Evolutionary conservation across 23 red algal genomes (phyloP).

Genomic region (Rhodosorus marinus): DNA sequence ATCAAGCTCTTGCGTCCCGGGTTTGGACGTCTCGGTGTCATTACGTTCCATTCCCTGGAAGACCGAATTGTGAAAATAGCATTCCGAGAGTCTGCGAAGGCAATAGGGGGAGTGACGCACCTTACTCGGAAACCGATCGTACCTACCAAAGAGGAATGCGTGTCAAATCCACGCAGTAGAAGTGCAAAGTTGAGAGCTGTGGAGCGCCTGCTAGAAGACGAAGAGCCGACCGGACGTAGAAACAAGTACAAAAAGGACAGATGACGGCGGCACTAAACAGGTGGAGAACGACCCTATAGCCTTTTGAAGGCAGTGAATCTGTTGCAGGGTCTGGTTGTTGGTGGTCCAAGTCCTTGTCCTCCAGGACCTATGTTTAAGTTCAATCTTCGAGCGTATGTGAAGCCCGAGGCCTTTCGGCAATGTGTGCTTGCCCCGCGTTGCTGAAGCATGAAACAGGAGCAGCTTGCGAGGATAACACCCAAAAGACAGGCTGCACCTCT

Average conservation of each 20-base stretch:
- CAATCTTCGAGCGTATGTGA: too few relatives aligned
- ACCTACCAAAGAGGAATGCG: constrained; percentile 23
- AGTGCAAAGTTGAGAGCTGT: constrained; percentile 76
- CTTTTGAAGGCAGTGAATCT: too few relatives aligned
- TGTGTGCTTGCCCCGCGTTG: too few relatives aligned
- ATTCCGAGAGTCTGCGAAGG: constrained; percentile 10
- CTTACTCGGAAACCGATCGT: constrained; percentile 86
- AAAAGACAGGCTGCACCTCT: too few relatives aligned
- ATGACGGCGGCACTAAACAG: neutral
- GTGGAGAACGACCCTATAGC: too few relatives aligned
- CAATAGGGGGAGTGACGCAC: constrained; percentile 17
- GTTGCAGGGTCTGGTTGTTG: too few relatives aligned
- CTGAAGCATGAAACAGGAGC: too few relatives aligned
- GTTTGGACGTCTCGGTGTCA: constrained; percentile 43
- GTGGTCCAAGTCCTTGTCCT: too few relatives aligned
- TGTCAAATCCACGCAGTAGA: constrained; percentile 36
- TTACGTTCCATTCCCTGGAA: constrained; percentile 78
- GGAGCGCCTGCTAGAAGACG: constrained; percentile 3
- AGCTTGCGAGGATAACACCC: too few relatives aligned
- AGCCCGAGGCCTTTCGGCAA: too few relatives aligned
- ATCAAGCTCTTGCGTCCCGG: constrained; percentile 1
- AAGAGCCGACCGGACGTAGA: constrained; percentile 4
- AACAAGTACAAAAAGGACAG: constrained; percentile 24
- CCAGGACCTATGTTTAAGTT: too few relatives aligned
- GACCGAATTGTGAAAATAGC: constrained; percentile 81